phyloP scores from a whole-genome alignment of 345 rosid genomes.

The Eucalyptus pauciflora region DNA sequence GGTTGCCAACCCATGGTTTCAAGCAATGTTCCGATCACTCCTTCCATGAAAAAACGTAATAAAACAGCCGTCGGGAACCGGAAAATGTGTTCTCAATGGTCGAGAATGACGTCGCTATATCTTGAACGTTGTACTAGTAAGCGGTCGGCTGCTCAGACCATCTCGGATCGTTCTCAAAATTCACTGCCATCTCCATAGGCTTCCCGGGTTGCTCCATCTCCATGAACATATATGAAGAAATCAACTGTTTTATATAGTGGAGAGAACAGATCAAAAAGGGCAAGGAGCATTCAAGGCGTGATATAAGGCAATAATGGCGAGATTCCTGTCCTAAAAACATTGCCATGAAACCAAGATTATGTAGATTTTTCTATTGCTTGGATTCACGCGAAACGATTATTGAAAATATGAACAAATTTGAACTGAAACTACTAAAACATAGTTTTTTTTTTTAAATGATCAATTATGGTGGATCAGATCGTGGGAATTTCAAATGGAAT shows the following conservation, averaged over 20 bases:
- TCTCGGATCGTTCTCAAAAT: neutral
- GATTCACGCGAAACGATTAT: neutral
- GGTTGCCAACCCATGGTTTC: neutral
- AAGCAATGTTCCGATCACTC: neutral
- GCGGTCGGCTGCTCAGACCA: neutral
- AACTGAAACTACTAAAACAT: too few species aligned
- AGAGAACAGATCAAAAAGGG: neutral
- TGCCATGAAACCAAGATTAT: neutral
- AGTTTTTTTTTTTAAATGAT: too few species aligned
- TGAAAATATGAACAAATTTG: too few species aligned
- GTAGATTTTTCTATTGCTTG: neutral
- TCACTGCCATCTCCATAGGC: neutral
- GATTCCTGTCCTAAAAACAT: neutral
- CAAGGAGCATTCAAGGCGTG: neutral
- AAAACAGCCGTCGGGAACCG: neutral
- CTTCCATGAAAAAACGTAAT: neutral
- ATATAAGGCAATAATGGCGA: neutral
- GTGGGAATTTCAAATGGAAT: accelerated
- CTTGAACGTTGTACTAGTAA: neutral
- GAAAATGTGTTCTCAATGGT: neutral
- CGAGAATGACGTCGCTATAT: neutral
- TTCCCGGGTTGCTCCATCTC: too few species aligned
- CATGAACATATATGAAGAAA: neutral
- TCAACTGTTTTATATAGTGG: neutral
- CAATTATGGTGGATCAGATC: neutral